phyloP scores from a whole-genome alignment of 345 rosid species.

The Physaria fendleri region DNA sequence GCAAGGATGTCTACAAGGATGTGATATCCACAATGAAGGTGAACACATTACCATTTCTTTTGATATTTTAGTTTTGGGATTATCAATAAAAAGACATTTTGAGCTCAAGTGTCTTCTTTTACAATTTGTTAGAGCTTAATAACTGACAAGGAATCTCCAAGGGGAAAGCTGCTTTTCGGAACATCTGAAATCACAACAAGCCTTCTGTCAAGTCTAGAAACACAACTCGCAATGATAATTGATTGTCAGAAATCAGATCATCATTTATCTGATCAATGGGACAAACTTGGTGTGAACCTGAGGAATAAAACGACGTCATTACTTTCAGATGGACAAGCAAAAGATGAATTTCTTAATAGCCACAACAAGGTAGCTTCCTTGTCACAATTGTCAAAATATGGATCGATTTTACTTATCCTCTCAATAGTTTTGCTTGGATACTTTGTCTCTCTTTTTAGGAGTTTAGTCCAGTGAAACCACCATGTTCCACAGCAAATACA shows the following conservation, averaged over 20 bases:
- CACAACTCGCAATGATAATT: constrained; percentile 32
- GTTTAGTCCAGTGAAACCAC: constrained; percentile 28
- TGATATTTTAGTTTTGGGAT: not conserved
- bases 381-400: constrained; percentile 47
- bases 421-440: constrained; percentile 43
- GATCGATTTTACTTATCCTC: constrained; percentile 37
- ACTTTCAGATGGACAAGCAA: constrained; percentile 38
- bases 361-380: constrained; percentile 70
- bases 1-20: constrained; percentile 48
- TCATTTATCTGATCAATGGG: constrained; percentile 37
- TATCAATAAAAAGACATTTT: not conserved
- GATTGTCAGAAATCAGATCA: constrained; percentile 25
- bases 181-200: constrained; percentile 47
- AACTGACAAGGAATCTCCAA: constrained; percentile 44
- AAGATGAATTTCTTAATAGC: constrained; percentile 30
- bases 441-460: constrained; percentile 31
- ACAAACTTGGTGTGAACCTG: constrained; percentile 42
- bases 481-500: not conserved
- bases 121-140: constrained; percentile 39
- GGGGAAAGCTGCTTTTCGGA: constrained; percentile 41
- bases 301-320: constrained; percentile 35
- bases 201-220: constrained; percentile 62
- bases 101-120: constrained; percentile 16
- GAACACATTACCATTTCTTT: constrained; percentile 14
- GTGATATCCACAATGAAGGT: constrained; percentile 54